These are phyloP conservation scores for Houttuynia cordata DNA, from an alignment of 164 flowering plant genomes.

Conservation along the genomic window DNA sequence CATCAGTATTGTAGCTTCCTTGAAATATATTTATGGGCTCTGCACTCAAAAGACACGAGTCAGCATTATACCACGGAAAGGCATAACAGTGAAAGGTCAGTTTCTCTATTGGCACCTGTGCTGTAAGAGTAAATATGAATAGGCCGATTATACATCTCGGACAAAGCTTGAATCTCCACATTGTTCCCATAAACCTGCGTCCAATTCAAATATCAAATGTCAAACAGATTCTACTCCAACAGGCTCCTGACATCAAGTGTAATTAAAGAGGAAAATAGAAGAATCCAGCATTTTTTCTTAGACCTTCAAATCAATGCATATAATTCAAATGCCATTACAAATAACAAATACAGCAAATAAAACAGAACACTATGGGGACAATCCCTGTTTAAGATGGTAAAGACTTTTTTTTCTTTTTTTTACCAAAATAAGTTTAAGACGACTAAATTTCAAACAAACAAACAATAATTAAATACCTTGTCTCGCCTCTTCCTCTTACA, in stretches of 20 bases:
- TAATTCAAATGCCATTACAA: no score
- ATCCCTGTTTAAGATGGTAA: no score
- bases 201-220: neutral
- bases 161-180: conserved; percentile 89
- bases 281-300: neutral
- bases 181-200: conserved; percentile 95
- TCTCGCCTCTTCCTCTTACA: conserved; percentile 96
- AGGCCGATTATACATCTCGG: conserved; percentile 95
- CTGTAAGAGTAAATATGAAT: conserved; percentile 90
- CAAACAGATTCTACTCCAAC: no score
- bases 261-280: neutral
- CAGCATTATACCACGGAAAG: no score
- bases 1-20: conserved; percentile 77
- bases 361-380: no score
- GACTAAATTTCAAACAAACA: neutral
- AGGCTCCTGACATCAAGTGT: neutral
- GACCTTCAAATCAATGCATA: no score
- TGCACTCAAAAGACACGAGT: conserved; percentile 20
- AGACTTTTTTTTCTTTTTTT: no score
- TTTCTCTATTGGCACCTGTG: conserved; percentile 43
- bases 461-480: conserved; percentile 40
- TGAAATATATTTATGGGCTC: conserved; percentile 98
- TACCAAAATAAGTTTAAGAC: no score
- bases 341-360: no score
- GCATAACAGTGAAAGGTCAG: neutral